These are phyloP conservation scores for Teunomyces atbi DNA, from an alignment of 805 yeast genomes.

Conservation along the genomic window DNA sequence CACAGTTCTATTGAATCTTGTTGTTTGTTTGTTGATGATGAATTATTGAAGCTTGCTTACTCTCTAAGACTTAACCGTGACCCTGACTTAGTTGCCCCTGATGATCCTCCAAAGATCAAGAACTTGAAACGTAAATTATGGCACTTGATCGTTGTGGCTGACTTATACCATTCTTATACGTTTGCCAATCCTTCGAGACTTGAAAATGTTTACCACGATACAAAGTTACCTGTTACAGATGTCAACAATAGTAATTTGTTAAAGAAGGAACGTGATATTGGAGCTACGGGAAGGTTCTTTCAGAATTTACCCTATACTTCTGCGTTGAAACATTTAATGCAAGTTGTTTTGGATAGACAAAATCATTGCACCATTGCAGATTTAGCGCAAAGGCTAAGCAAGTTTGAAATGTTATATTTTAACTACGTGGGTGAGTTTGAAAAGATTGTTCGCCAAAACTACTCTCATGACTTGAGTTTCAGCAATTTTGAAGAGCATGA, in stretches of 20 bases:
- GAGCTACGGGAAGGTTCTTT: background rate
- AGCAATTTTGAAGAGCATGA: slow-evolving; percentile 2
- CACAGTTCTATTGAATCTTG: slow-evolving; percentile 2
- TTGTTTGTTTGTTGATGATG: background rate
- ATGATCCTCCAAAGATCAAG: slow-evolving; percentile 8
- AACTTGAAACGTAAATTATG: slow-evolving; percentile 10
- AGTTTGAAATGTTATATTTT: slow-evolving; percentile 5
- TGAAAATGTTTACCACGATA: slow-evolving; percentile 11
- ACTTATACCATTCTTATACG: slow-evolving; percentile 8
- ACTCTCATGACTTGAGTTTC: background rate
- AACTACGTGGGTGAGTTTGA: slow-evolving; percentile 4
- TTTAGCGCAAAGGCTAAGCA: slow-evolving; percentile 5
- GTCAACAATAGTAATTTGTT: slow-evolving; percentile 8
- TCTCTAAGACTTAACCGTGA: slow-evolving; percentile 19
- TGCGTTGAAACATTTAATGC: background rate
- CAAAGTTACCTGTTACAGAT: slow-evolving; percentile 12
- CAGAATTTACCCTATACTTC: background rate
- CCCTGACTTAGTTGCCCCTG: slow-evolving; percentile 13
- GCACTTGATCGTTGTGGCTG: slow-evolving; percentile 9
- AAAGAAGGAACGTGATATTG: slow-evolving; percentile 9
- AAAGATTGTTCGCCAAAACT: background rate
- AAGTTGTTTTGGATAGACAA: background rate
- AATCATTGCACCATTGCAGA: slow-evolving; percentile 1
- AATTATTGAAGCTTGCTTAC: slow-evolving; percentile 17
- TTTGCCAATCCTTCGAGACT: slow-evolving; percentile 9